Conservation (phyloP, 1,139 yeast genomes). For the Petasospora rhodanensis region DNA sequence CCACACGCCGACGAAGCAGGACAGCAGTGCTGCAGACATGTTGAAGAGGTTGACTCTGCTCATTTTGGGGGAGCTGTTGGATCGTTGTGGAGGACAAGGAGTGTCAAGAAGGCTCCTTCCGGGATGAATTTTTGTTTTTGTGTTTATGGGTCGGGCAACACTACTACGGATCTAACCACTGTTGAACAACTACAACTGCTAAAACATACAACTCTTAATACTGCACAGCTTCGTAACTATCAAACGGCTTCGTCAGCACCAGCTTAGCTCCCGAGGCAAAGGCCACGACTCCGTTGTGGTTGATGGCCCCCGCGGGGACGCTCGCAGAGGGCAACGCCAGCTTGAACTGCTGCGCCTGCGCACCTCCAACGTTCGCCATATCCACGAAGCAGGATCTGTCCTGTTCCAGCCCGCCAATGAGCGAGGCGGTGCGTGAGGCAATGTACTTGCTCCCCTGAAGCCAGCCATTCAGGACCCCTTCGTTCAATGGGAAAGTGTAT, state of each 20-base stretch:
- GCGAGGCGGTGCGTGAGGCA: constrained; percentile 11
- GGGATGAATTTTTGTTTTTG: background rate
- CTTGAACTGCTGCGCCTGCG: constrained; percentile 19
- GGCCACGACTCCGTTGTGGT: constrained; percentile 20
- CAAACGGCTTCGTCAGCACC: constrained; percentile 22
- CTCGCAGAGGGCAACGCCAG: constrained; percentile 18
- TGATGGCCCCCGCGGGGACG: constrained; percentile 21
- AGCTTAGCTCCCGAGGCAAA: constrained; percentile 21
- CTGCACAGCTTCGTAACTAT: constrained; percentile 22
- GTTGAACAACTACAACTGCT: no score
- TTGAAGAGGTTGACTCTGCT: constrained; percentile 33
- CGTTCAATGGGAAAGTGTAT: constrained; percentile 17
- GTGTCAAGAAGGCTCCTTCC: background rate
- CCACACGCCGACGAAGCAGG: constrained; percentile 38
- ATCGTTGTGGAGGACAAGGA: background rate
- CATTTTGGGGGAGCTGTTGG: constrained; percentile 20
- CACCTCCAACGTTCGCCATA: constrained; percentile 12
- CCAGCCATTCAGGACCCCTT: constrained; percentile 23
- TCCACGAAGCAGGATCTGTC: constrained; percentile 24
- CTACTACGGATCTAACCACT: no score
- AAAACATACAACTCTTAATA: constrained; percentile 4
- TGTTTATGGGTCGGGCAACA: no score
- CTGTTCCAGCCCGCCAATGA: constrained; percentile 19
- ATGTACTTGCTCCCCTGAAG: constrained; percentile 13
- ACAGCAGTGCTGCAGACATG: constrained; percentile 30